Evolutionary conservation across 805 yeast species (phyloP).

Genomic region (Groenewaldozyma tartarivorans): DNA sequence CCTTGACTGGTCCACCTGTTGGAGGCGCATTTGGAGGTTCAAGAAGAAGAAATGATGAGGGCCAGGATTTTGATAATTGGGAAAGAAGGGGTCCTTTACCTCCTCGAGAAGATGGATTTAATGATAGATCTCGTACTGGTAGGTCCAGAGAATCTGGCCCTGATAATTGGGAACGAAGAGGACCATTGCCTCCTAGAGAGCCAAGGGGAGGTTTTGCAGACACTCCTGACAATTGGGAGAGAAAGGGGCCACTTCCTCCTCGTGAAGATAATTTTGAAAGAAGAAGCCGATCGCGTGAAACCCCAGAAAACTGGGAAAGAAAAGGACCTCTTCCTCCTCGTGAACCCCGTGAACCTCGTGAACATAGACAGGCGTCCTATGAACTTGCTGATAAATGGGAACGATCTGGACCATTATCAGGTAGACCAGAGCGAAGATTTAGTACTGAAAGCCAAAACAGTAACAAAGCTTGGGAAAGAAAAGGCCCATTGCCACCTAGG

Average conservation of each 20-base stretch:
- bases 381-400: constrained; percentile 8
- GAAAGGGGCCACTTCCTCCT: not conserved
- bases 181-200: constrained; percentile 19
- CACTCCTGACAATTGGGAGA: constrained; percentile 2
- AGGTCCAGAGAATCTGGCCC: constrained; percentile 6
- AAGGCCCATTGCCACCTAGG: constrained; percentile 1
- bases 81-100: constrained; percentile 37
- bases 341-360: constrained; percentile 11
- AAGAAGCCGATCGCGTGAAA: not conserved
- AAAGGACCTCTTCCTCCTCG: constrained; percentile 22
- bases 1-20: constrained; percentile 19
- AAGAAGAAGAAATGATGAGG: constrained; percentile 27
- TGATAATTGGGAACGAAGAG: constrained; percentile 26
- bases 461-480: not conserved
- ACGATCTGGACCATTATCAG: not conserved
- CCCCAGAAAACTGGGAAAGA: constrained; percentile 24
- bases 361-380: constrained; percentile 15
- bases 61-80: constrained; percentile 23
- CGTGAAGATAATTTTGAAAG: not conserved
- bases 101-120: constrained; percentile 36
- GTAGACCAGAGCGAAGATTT: not conserved
- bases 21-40: constrained; percentile 28
- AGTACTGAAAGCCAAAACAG: not conserved
- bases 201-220: constrained; percentile 15
- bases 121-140: constrained; percentile 7